phyloP scores from a whole-genome alignment of 2,329 filamentous ascomycete genomes.

The Sporothrix dimorphospora region DNA sequence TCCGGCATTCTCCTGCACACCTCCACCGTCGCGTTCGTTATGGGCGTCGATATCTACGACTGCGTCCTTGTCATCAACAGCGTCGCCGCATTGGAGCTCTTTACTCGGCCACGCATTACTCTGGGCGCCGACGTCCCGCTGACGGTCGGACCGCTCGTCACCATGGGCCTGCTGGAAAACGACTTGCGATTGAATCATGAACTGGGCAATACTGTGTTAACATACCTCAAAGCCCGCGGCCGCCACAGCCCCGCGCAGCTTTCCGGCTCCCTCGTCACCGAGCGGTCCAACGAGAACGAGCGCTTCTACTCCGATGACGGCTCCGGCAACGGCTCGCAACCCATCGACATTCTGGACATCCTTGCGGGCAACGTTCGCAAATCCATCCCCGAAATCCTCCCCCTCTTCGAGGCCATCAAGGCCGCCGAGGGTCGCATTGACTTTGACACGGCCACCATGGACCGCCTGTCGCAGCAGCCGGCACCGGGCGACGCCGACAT shows the following conservation, averaged over 20 bases:
- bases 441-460: constrained; percentile 69
- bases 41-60: constrained; percentile 94
- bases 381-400: constrained; percentile 56
- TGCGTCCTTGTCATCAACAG: constrained; percentile 93
- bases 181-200: constrained; percentile 52
- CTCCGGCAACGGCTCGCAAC: constrained; percentile 18
- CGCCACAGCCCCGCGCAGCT: constrained; percentile 59
- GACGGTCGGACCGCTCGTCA: constrained; percentile 59
- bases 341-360: constrained; percentile 58
- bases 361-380: constrained; percentile 60
- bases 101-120: constrained; percentile 77
- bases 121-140: constrained; percentile 47
- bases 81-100: constrained; percentile 78
- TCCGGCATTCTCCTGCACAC: constrained; percentile 92
- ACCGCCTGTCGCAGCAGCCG: constrained; percentile 64
- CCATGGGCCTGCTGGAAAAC: constrained; percentile 55
- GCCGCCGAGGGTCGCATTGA: constrained; percentile 82
- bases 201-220: constrained; percentile 58
- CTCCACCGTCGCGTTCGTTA: constrained; percentile 82
- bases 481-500: constrained; percentile 74
- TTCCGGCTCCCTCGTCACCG: constrained; percentile 59
- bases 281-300: constrained; percentile 63
- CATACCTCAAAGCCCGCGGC: constrained; percentile 62
- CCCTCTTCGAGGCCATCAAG: constrained; percentile 81
- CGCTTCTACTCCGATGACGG: constrained; percentile 54